These are phyloP conservation scores for Antrodiella citrinella DNA, from an alignment of 768 basidiomycete species.

Conservation along the genomic window DNA sequence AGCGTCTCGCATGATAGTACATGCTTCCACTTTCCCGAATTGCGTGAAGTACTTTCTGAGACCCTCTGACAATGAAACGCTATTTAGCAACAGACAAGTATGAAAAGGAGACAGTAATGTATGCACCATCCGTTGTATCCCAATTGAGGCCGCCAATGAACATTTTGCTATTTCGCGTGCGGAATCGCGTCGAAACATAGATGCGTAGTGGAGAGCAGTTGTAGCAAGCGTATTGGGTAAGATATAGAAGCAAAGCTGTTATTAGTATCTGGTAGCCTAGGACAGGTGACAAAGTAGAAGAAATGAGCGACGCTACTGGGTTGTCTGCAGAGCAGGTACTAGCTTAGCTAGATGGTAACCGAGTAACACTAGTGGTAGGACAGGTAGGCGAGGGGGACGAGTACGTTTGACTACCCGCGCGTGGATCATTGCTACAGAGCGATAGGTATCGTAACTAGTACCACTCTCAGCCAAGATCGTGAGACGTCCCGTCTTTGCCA, in stretches of 20 bases:
- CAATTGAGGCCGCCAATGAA: slow-evolving; percentile 99
- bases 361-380: slow-evolving; percentile 67
- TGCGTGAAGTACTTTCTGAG: slow-evolving; percentile 87
- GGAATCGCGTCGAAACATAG: slow-evolving; percentile 3
- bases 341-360: slow-evolving; percentile 69
- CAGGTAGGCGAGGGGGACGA: slow-evolving; percentile 33
- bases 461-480: slow-evolving; percentile 11
- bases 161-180: slow-evolving; percentile 80
- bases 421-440: slow-evolving; percentile 15
- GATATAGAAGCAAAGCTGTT: slow-evolving; percentile 43
- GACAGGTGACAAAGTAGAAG: slow-evolving; percentile 51
- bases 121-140: slow-evolving; percentile 98
- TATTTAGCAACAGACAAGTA: slow-evolving; percentile 14
- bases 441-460: slow-evolving; percentile 16
- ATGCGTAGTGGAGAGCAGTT: background rate
- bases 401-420: slow-evolving; percentile 19
- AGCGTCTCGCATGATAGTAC: slow-evolving; percentile 98
- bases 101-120: slow-evolving; percentile 22
- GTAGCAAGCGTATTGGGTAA: slow-evolving; percentile 12
- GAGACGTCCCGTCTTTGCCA: too few relatives aligned
- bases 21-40: slow-evolving; percentile 95
- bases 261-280: slow-evolving; percentile 76
- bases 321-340: slow-evolving; percentile 41
- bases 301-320: slow-evolving; percentile 69
- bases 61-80: slow-evolving; percentile 45